Evolutionary conservation across 225 moss, liverwort and hornwort genomes (phyloP).

Genomic region (Sphagnum tenellum): DNA sequence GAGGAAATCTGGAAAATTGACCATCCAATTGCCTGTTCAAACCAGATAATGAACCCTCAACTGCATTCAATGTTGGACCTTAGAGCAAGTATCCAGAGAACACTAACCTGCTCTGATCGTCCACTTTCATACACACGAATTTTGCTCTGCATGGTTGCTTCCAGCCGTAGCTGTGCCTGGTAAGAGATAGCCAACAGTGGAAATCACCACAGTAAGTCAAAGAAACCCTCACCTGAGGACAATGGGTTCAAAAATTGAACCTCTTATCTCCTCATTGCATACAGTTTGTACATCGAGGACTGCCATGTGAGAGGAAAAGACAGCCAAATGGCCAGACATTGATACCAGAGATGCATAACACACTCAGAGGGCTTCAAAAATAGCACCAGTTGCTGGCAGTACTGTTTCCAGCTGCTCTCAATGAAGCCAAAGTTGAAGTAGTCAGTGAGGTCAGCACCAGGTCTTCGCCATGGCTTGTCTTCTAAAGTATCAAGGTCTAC

Average conservation of each 20-base stretch:
- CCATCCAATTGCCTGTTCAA: too few species aligned
- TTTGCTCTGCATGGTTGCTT: constrained; percentile 99
- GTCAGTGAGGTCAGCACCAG: constrained; percentile 84
- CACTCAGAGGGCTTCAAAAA: too few species aligned
- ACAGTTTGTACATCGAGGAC: too few species aligned
- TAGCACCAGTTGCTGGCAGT: constrained; percentile 90
- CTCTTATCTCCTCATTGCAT: too few species aligned
- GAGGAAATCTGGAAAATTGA: too few species aligned
- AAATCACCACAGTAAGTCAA: too few species aligned
- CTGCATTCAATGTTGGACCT: too few species aligned
- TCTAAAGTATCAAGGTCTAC: constrained; percentile 92
- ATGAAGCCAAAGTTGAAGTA: constrained; percentile 92
- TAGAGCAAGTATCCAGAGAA: background rate
- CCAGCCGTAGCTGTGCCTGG: constrained; percentile 87
- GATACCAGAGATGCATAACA: background rate
- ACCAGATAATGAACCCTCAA: background rate
- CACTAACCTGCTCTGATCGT: constrained; percentile 88
- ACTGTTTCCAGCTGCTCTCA: constrained; percentile 92
- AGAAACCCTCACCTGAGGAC: too few species aligned
- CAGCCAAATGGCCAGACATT: background rate
- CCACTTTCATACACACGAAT: constrained; percentile 99
- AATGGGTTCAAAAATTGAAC: too few species aligned
- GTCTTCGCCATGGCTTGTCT: constrained; percentile 92
- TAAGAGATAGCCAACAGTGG: constrained; percentile 3
- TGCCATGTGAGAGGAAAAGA: too few species aligned